A percentile compares a stretch with the other conserved stretches of the same genome.
phyloP scores from a whole-genome alignment of 768 basidiomycete genomes.

The Hygrocybe punicea region DNA sequence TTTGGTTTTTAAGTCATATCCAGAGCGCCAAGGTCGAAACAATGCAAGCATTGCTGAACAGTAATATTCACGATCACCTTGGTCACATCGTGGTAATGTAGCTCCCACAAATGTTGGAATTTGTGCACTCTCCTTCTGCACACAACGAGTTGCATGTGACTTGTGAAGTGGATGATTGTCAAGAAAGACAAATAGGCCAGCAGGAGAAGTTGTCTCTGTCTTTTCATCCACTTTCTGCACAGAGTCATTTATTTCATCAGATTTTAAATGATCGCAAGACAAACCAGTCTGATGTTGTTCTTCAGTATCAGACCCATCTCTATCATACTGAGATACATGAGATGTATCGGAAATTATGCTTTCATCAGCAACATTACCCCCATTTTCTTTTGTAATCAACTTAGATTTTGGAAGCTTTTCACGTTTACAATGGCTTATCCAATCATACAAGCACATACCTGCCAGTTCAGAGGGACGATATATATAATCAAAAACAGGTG shows the following conservation, averaged over 20 bases:
- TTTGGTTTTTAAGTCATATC: conserved; percentile 20
- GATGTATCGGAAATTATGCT: conserved; percentile 20
- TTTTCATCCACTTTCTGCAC: neutral
- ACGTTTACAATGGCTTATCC: conserved; percentile 15
- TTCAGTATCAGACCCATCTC: no score
- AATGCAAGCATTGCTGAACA: conserved; percentile 31
- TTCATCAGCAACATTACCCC: neutral
- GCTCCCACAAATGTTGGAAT: conserved; percentile 33
- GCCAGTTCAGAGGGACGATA: conserved; percentile 21
- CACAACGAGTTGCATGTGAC: neutral
- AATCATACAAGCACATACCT: conserved; percentile 29
- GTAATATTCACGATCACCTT: conserved; percentile 31
- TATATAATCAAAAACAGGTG: conserved; percentile 27
- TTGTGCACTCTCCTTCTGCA: neutral
- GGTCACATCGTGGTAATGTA: conserved; percentile 28
- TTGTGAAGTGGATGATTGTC: conserved; percentile 3
- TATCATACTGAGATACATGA: no score
- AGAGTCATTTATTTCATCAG: neutral
- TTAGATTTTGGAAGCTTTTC: conserved; percentile 7
- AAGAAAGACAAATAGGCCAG: conserved; percentile 20
- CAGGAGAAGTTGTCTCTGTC: conserved; percentile 27
- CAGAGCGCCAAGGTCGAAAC: conserved; percentile 31
- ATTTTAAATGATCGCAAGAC: neutral
- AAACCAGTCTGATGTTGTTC: neutral
- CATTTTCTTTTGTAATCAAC: neutral